Base-by-base conservation (phyloP, 352 stramenopile genomes). In the Globisporangium orthogonon region DNA sequence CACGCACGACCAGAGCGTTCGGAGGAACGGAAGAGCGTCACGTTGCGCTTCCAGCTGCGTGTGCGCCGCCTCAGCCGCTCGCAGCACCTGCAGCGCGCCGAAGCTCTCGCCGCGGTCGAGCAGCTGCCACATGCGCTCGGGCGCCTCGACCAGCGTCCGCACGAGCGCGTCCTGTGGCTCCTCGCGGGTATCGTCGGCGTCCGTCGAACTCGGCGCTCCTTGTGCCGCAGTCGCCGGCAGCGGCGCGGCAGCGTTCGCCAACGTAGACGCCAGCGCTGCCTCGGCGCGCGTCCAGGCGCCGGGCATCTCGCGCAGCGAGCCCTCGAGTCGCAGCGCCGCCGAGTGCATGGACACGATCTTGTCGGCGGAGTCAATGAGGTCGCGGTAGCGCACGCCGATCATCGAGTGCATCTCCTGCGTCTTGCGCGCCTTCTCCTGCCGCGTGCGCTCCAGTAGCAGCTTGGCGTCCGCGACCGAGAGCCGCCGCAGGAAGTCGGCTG, bases 311-410 rank as follows among this genome's bases (percentile, higher is more conserved):
- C 89, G 83, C 11, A 95, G 68, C 15, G 83, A 87, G 39, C 76
- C 69, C 48, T 92, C 83, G 15, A 95, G 74, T n/a, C 75, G 75
- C 56, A 94, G 62, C 11, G 86, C 83, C 2, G 83, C 81, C 55
- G 93, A 91, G 61, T 97, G 87, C 90, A 97, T 97, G 37, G 74
- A 94, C 13, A 97, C 80, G 49, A 97, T 97, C 62, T 91, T 91
- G 69, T 97, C 90, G 1, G 90, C 90, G 35, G 89, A 97, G 57
- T 97, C 88, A 61, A 97, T 97, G 13, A 97, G 71, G 58, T 97
- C 89, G 33, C 94, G 88, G 50, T 97, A 97, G 4, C 89, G 69
- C 41, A 95, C 92, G 41, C 89, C 83, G 39, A 97, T 96, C 88
- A 97, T 97, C 58, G 88, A 88, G 60, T 97, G 89, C 83, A 97